Base-by-base conservation (phyloP, 2,329 filamentous ascomycete genomes). In the Helminthosporium solani region DNA sequence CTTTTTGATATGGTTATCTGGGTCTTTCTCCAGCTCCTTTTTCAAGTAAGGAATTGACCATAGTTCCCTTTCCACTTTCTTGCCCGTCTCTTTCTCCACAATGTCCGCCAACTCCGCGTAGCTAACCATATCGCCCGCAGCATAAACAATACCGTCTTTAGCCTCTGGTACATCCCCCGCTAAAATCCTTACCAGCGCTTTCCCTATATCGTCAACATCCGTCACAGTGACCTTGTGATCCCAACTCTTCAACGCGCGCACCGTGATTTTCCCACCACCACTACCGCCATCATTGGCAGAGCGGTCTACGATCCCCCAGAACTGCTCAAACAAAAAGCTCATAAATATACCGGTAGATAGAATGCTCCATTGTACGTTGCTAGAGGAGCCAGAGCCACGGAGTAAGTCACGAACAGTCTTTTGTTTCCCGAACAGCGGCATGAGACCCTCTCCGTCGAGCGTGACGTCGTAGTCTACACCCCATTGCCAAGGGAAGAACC, bases 401-500 rank as follows among this genome's bases (percentile, higher is more conserved):
- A 69, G 54, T n/a, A 68, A 33, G 23, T 62, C 55, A 2, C 62
- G 49, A 0, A 68, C 61, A 35, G 25, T 74, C 0, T 84, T 70
- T 69, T 87, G 84, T 73, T 87, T 85, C 47, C 84, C 83, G 55
- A 88, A 88, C 12, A 88, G 60, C 27, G 82, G 78, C 64, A 87
- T 84, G 34, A 79, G 72, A 20, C 78, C 35, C 7, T 31, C 3
- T 8, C 14, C 28, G 12, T 31, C 14, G 28, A 6, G 7, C 9
- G 28, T 31, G 2, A 83, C 83, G 14, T 87, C 80, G 66, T 88
- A 89, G 60, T 89, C 83, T 19, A 87, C 80, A 1, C 86, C 86
- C 62, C 84, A 88, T 64, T 89, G 85, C 86, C 86, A 89, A 0
- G 86, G 85, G 15, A 88, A 76, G 59, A 78, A 88, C 60, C 63